These are phyloP conservation scores for Jimgerdemannia lactiflua DNA, from an alignment of 192 early-diverging fungal species.

Conservation along the genomic window DNA sequence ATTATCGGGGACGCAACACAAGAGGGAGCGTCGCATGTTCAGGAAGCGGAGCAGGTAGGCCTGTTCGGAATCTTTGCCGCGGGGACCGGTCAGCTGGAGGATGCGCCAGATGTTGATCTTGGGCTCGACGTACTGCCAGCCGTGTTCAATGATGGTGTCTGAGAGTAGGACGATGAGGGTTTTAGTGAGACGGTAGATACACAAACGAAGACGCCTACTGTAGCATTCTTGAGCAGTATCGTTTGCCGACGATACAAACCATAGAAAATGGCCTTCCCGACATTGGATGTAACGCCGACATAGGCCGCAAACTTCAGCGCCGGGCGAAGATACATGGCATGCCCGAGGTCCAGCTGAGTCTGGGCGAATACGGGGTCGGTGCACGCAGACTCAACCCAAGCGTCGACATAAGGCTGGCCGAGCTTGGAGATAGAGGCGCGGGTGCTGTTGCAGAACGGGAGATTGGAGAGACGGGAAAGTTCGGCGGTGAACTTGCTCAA, in stretches of 20 bases:
- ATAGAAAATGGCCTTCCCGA: constrained; percentile 37
- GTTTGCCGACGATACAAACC: constrained; percentile 7
- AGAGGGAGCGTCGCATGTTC: constrained; percentile 22
- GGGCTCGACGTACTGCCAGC: constrained; percentile 36
- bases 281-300: constrained; percentile 21
- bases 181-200: neutral
- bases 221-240: no score
- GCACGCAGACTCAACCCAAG: constrained; percentile 24
- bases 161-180: constrained; percentile 7
- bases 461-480: constrained; percentile 11
- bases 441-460: constrained; percentile 14
- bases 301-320: constrained; percentile 22
- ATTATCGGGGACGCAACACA: constrained; percentile 30
- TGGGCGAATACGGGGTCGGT: constrained; percentile 23
- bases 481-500: constrained; percentile 17
- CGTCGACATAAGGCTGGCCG: constrained; percentile 5
- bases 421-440: constrained; percentile 17
- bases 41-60: constrained; percentile 25
- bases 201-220: no score
- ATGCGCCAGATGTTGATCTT: constrained; percentile 28
- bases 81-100: constrained; percentile 23
- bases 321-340: constrained; percentile 29
- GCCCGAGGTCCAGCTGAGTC: constrained; percentile 24
- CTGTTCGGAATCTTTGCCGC: constrained; percentile 20
- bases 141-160: constrained; percentile 38